Evolutionary conservation across 2,329 filamentous ascomycete genomes (phyloP).

Genomic region (Thermomyces lanuginosus): DNA sequence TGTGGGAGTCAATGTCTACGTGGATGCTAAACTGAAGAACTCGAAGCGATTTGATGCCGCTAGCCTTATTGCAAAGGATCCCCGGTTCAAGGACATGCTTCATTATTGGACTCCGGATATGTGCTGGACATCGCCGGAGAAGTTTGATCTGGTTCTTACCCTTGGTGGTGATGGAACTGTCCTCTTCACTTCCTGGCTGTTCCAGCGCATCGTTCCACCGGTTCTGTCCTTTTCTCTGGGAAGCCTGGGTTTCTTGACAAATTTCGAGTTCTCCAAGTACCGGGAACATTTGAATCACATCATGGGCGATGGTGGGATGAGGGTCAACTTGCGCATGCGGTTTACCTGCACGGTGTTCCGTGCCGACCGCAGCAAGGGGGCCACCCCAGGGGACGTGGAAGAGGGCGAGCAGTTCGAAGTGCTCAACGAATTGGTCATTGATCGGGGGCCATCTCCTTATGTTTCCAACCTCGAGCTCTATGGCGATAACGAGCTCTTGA

Average conservation of each 20-base stretch:
- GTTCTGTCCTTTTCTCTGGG: conserved; percentile 84
- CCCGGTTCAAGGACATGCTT: conserved; percentile 66
- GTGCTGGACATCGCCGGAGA: conserved; percentile 84
- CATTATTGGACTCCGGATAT: conserved; percentile 93
- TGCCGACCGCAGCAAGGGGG: conserved; percentile 34
- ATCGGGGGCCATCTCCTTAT: conserved; percentile 89
- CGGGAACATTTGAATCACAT: conserved; percentile 71
- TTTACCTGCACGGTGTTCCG: conserved; percentile 97
- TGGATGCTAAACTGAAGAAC: conserved; percentile 82
- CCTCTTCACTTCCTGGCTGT: conserved; percentile 88
- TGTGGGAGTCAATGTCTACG: conserved; percentile 89
- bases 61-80: conserved; percentile 55
- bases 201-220: conserved; percentile 86
- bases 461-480: conserved; percentile 94
- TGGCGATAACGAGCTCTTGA: conserved; percentile 85
- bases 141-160: conserved; percentile 88
- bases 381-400: conserved; percentile 46
- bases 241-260: conserved; percentile 86
- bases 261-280: conserved; percentile 87
- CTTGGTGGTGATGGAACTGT: conserved; percentile 94
- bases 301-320: conserved; percentile 92
- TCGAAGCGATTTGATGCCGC: conserved; percentile 75
- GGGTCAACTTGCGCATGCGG: conserved; percentile 93
- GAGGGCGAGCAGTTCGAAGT: conserved; percentile 96
- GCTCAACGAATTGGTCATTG: conserved; percentile 94